Percentiles rank a stretch among this genome's conserved stretches.
phyloP scores from a whole-genome alignment of 257 asterid genomes.

The Solanum pimpinellifolium region DNA sequence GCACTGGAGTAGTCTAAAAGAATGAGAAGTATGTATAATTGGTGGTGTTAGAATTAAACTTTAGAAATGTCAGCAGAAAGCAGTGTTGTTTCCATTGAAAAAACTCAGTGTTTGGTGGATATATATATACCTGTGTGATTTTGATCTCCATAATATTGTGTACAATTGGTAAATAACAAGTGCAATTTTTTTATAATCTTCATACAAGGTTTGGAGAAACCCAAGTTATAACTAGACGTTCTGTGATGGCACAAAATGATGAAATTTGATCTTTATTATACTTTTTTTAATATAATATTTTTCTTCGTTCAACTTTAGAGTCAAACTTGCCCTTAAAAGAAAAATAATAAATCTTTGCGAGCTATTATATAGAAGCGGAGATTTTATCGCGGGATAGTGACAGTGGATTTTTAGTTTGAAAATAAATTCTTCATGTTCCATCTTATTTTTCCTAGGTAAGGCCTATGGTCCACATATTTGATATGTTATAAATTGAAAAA shows the following conservation, averaged over 20 bases:
- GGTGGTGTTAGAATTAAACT: neutral
- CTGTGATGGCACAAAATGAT: neutral
- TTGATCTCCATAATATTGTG: neutral
- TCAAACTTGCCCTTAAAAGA: neutral
- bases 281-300: too few relatives aligned
- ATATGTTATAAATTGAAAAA: neutral
- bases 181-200: neutral
- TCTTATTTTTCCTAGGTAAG: neutral
- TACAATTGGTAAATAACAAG: neutral
- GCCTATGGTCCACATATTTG: neutral
- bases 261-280: neutral
- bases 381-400: too few relatives aligned
- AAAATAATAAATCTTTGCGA: too few relatives aligned
- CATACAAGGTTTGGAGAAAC: neutral
- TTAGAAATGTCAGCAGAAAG: neutral
- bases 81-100: neutral
- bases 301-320: neutral
- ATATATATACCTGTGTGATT: neutral
- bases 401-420: too few relatives aligned
- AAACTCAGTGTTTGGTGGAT: neutral
- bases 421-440: neutral
- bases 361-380: too few relatives aligned
- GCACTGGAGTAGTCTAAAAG: neutral
- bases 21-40: neutral
- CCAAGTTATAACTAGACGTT: neutral